A percentile compares a stretch with the other conserved stretches of the same genome.
These are phyloP conservation scores for Blastobotrys terrestris DNA, from an alignment of 805 yeast genomes.

Conservation along the genomic window DNA sequence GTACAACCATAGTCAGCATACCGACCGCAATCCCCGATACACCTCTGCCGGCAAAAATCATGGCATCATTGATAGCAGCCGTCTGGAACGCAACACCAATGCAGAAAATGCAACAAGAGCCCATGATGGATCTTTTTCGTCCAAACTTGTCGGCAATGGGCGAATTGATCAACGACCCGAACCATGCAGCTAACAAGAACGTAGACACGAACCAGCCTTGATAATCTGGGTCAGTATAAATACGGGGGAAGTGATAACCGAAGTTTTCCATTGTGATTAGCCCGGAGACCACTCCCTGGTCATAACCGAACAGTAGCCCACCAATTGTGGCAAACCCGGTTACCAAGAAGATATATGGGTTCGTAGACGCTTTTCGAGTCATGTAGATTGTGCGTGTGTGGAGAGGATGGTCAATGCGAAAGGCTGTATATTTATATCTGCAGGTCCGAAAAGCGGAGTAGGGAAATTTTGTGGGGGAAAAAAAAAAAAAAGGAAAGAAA, in stretches of 20 bases:
- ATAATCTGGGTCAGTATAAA: slow-evolving; percentile 8
- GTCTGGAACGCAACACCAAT: slow-evolving; percentile 8
- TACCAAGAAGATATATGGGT: neutral
- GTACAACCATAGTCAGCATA: slow-evolving; percentile 46
- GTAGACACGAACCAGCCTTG: slow-evolving; percentile 19
- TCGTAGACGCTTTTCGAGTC: neutral
- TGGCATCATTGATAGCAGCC: slow-evolving; percentile 10
- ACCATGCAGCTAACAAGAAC: slow-evolving; percentile 16
- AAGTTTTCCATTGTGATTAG: neutral
- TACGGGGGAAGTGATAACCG: neutral
- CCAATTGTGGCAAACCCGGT: slow-evolving; percentile 19
- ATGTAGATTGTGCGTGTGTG: neutral
- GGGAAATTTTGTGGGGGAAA: too few species aligned
- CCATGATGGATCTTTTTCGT: slow-evolving; percentile 15
- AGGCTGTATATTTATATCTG: too few species aligned
- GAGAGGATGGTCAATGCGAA: too few species aligned
- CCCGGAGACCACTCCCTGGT: slow-evolving; percentile 19
- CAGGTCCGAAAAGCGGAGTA: too few species aligned
- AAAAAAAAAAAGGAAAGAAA: too few species aligned
- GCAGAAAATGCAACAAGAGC: slow-evolving; percentile 13
- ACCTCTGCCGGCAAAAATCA: slow-evolving; percentile 43
- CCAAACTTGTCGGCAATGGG: slow-evolving; percentile 14
- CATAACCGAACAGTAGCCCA: slow-evolving; percentile 23
- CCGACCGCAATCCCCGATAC: slow-evolving; percentile 50
- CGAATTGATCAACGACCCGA: slow-evolving; percentile 15